Base-by-base conservation (phyloP, 208 protist genomes). In the Acanthamoeba triangularis region DNA sequence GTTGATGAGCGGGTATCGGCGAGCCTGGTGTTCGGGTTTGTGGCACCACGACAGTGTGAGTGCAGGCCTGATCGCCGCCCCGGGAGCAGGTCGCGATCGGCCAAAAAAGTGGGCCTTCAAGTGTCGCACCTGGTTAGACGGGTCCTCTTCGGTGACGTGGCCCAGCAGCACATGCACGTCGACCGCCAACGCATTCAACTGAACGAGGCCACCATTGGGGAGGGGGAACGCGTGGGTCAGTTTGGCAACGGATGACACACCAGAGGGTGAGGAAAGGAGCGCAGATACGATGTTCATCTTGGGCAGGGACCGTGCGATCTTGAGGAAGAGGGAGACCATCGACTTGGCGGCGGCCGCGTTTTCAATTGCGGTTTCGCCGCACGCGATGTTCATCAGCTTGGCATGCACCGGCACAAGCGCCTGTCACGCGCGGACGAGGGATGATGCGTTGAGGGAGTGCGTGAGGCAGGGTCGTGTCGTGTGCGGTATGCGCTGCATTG, bases 111-210 rank as follows among this genome's bases (percentile, higher is more conserved):
- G 28, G 47, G 28, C 37, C 13, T 59, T 7, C 56, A 25, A 37
- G 37, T n/a, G 13, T 67, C 25, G 52, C 11, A 35, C 84, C 33
- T 91, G 84, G 16, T 61, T 72, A 7, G 84, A 91, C 7, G 59
- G 56, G 23, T 69, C 84, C n/a, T 56, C 49, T 18, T 61, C 84
- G 0, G 16, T 49, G 35, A 67, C 11, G 25, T 91, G 56, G 5
- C 84, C 84, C 84, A 91, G 25, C 35, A 61, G 59, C 7, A 90
- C 41, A n/a, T 91, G 84, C 16, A 91, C 30, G 35, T 91, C 84
- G 23, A 47, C 25, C 3, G 84, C 84, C 18, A 91, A 35, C 18
- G 56, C 41, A 18, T 91, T 69, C 49, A 91, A 23, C 84, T 91
- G 35, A 10, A 37, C 6, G 37, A 41, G 37, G 0, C 44, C 5